These are phyloP conservation scores for Aspergillus wentii DNA, from an alignment of 495 filamentous ascomycete genomes.

Conservation along the genomic window DNA sequence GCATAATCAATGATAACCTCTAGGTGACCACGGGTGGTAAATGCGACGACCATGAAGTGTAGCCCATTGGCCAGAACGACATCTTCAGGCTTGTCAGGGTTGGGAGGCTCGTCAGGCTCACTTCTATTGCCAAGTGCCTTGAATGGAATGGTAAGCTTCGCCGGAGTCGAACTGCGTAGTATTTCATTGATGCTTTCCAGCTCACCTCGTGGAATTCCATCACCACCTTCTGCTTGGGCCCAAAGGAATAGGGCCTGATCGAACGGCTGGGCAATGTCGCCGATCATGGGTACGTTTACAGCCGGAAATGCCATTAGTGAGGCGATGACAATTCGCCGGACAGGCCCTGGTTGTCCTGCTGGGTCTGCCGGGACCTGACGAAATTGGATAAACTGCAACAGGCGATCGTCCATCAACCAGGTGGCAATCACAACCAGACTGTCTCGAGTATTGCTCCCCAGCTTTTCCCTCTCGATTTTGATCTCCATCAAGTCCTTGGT, in stretches of 20 bases:
- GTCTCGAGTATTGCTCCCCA: too few species aligned
- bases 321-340: neutral
- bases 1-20: constrained; percentile 27
- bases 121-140: constrained; percentile 1
- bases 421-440: too few species aligned
- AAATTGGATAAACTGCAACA: too few species aligned
- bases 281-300: too few species aligned
- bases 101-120: neutral
- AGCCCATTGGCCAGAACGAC: constrained; percentile 19
- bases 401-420: too few species aligned
- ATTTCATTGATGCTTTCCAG: constrained; percentile 11
- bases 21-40: neutral
- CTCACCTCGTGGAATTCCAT: constrained; percentile 11
- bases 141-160: constrained; percentile 6
- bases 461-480: too few species aligned
- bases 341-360: too few species aligned
- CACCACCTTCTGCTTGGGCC: constrained; percentile 13
- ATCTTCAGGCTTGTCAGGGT: constrained; percentile 9
- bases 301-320: constrained; percentile 14
- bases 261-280: constrained; percentile 29
- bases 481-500: too few species aligned
- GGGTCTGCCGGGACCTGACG: too few species aligned
- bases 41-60: constrained; percentile 23
- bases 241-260: constrained; percentile 34
- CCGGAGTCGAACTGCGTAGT: constrained; percentile 1